Conservation (phyloP, 129 eudicot genomes). For the Artemisia argyi region DNA sequence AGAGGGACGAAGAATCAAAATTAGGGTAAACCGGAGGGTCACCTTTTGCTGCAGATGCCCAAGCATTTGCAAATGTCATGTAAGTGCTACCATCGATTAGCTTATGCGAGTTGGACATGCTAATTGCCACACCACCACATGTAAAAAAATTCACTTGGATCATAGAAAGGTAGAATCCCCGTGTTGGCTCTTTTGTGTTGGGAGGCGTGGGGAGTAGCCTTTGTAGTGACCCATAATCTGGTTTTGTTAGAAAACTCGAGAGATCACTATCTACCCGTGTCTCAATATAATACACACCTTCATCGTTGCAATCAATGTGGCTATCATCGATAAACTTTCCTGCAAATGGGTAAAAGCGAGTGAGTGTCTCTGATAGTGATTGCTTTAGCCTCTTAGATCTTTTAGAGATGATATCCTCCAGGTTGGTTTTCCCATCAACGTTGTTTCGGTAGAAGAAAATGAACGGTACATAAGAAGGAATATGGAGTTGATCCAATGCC, state of each 20-base stretch:
- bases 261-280: conserved; percentile 21
- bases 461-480: conserved; percentile 19
- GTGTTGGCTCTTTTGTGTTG: background rate
- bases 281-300: conserved; percentile 26
- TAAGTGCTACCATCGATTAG: conserved; percentile 19
- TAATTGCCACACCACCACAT: conserved; percentile 39
- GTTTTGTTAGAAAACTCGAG: conserved; percentile 10
- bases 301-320: conserved; percentile 33
- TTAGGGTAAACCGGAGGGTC: background rate
- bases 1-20: background rate
- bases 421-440: background rate
- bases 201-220: conserved; percentile 20
- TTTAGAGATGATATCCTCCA: background rate
- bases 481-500: conserved; percentile 25
- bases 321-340: conserved; percentile 26
- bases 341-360: conserved; percentile 32
- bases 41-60: conserved; percentile 27
- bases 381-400: conserved; percentile 18
- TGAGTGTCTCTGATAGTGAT: conserved; percentile 22
- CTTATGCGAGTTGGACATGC: conserved; percentile 26
- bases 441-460: conserved; percentile 20
- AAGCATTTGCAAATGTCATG: conserved; percentile 27
- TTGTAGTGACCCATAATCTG: conserved; percentile 20
- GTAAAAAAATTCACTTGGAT: conserved; percentile 34
- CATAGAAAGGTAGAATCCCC: conserved; percentile 3